Evolutionary conservation across 148 eudicot species (phyloP).

Genomic region (Dysphania ambrosioides): DNA sequence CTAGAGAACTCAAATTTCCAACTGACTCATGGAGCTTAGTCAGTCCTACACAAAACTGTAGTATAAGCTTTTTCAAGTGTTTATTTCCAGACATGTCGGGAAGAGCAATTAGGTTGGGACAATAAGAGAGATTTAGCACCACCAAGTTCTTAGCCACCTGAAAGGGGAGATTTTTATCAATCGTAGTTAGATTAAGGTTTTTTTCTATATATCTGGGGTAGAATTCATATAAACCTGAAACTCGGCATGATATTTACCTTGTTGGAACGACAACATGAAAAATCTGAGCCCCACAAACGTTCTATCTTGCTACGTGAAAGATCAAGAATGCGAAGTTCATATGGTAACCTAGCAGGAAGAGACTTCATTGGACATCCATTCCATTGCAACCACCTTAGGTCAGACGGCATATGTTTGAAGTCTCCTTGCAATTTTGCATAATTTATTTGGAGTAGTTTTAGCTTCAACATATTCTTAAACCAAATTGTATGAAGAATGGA

Average conservation of each 20-base stretch:
- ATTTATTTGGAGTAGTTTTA: constrained; percentile 50
- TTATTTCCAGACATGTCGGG: constrained; percentile 51
- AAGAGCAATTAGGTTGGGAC: constrained; percentile 38
- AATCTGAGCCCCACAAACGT: constrained; percentile 33
- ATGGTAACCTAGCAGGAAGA: constrained; percentile 35
- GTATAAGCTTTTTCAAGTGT: constrained; percentile 44
- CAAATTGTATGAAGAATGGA: constrained; percentile 25
- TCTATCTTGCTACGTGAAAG: constrained; percentile 48
- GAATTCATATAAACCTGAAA: too few species aligned
- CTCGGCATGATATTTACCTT: constrained; percentile 31
- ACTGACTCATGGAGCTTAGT: constrained; percentile 48
- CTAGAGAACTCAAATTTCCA: constrained; percentile 41
- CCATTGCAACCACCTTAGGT: constrained; percentile 62
- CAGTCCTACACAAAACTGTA: constrained; percentile 45
- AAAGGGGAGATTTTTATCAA: background rate
- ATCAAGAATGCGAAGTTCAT: constrained; percentile 53
- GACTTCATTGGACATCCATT: constrained; percentile 40
- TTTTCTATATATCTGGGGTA: too few species aligned
- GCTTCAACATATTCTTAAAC: constrained; percentile 35
- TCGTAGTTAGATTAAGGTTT: too few species aligned
- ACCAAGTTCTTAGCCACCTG: constrained; percentile 51
- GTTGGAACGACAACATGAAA: constrained; percentile 21
- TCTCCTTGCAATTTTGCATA: constrained; percentile 44
- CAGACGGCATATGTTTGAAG: constrained; percentile 40
- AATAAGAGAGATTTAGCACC: constrained; percentile 49